phyloP scores from a whole-genome alignment of 768 basidiomycete genomes.

The Rhodotorula kratochvilovae region DNA sequence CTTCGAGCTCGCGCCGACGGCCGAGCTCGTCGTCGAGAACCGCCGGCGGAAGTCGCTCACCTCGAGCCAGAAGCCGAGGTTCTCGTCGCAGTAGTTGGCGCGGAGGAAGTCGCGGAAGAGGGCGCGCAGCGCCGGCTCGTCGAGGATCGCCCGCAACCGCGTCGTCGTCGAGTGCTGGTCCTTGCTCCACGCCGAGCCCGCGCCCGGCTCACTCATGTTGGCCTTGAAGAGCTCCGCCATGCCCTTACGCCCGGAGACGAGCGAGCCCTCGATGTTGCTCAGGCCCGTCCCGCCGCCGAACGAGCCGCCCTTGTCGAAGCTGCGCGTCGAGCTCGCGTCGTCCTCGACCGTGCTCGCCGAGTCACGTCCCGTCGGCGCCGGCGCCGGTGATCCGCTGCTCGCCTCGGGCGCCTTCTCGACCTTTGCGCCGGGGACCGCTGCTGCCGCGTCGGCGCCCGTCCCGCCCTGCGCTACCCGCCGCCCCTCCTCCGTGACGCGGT shows the following conservation, averaged over 20 bases:
- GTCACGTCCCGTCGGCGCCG: slow-evolving; percentile 1
- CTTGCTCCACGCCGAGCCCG: slow-evolving; percentile 43
- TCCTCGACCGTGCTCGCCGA: slow-evolving; percentile 21
- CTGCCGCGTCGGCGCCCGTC: slow-evolving; percentile 72
- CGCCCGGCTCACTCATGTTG: slow-evolving; percentile 23
- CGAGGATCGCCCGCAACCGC: slow-evolving; percentile 82
- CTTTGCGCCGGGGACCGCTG: slow-evolving; percentile 56
- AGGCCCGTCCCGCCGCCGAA: slow-evolving; percentile 25
- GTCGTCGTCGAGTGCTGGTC: slow-evolving; percentile 86
- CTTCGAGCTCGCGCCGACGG: slow-evolving; percentile 52
- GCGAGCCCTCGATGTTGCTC: slow-evolving; percentile 29
- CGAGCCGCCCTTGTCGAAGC: slow-evolving; percentile 11
- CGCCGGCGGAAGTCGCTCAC: slow-evolving; percentile 94
- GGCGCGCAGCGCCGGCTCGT: slow-evolving; percentile 78
- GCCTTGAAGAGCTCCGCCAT: slow-evolving; percentile 42
- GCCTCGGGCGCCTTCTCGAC: background rate
- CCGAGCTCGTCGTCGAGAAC: slow-evolving; percentile 91
- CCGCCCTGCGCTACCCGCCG: slow-evolving; percentile 64
- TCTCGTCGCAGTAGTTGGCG: slow-evolving; percentile 96
- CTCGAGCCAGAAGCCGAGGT: slow-evolving; percentile 93
- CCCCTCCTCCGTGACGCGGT: slow-evolving; percentile 90
- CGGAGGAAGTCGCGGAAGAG: slow-evolving; percentile 93
- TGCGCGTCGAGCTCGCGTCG: slow-evolving; percentile 10
- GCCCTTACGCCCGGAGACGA: slow-evolving; percentile 22
- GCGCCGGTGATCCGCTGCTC: background rate